Conservation (phyloP, 1,139 yeast genomes). For the Zygoascus meyerae region DNA sequence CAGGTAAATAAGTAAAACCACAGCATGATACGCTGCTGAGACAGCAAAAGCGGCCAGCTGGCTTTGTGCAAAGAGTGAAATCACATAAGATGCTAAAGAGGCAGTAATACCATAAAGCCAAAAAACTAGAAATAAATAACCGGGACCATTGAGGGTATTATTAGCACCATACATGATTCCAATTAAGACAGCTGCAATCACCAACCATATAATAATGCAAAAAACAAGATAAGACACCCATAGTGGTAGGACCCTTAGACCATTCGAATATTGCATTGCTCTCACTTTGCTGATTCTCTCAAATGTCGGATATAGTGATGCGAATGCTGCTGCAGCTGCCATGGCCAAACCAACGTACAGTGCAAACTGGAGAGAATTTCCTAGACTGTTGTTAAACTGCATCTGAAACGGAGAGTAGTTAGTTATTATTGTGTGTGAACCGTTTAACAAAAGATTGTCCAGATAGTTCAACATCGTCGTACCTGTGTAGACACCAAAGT, state of each 20-base stretch:
- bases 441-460: conserved; percentile 30
- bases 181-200: conserved; percentile 26
- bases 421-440: conserved; percentile 27
- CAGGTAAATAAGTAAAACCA: conserved; percentile 30
- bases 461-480: conserved; percentile 28
- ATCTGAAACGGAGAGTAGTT: conserved; percentile 33
- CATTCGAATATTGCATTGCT: conserved; percentile 37
- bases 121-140: conserved; percentile 32
- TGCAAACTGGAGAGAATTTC: conserved; percentile 33
- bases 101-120: conserved; percentile 32
- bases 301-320: conserved; percentile 34
- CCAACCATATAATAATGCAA: conserved; percentile 25
- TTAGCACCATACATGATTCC: conserved; percentile 28
- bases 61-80: conserved; percentile 32
- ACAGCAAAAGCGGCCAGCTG: conserved; percentile 37
- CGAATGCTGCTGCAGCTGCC: conserved; percentile 35
- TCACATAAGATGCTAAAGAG: conserved; percentile 27
- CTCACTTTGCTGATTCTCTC: conserved; percentile 34
- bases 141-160: conserved; percentile 27
- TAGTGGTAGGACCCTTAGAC: conserved; percentile 32
- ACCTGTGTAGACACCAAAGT: conserved; percentile 25
- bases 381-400: conserved; percentile 30
- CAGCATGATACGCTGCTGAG: conserved; percentile 33
- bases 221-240: conserved; percentile 33
- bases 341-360: conserved; percentile 33